Evolutionary conservation across 306 rosid species (phyloP).

Genomic region (Comarum palustre): DNA sequence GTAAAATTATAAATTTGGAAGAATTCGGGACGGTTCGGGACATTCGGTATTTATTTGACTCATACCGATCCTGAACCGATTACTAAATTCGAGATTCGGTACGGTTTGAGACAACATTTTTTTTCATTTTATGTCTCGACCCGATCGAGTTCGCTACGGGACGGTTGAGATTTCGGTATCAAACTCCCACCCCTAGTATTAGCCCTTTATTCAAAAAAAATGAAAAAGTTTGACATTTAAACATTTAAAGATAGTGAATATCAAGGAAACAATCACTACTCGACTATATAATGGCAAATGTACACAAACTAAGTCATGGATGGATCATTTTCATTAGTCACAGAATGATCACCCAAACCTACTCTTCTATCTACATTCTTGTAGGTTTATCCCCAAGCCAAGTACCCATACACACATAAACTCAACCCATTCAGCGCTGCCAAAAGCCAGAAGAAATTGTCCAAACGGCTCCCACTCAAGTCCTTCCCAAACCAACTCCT

Average conservation of each 20-base stretch:
- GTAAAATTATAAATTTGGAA: too few species aligned
- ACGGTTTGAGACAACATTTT: too few species aligned
- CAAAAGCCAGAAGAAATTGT: slow-evolving; percentile 79
- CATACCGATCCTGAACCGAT: too few species aligned
- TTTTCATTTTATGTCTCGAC: too few species aligned
- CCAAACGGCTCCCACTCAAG: slow-evolving; percentile 67
- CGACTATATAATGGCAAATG: neutral
- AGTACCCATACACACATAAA: neutral
- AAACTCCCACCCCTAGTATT: too few species aligned
- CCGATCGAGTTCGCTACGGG: too few species aligned
- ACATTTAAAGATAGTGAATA: neutral
- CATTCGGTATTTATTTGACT: too few species aligned
- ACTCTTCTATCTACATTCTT: slow-evolving; percentile 12
- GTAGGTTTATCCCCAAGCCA: slow-evolving; percentile 15
- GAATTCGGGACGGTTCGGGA: too few species aligned
- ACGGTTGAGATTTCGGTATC: too few species aligned
- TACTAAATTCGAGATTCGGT: too few species aligned
- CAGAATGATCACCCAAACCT: neutral
- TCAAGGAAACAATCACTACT: neutral
- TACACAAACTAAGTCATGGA: neutral
- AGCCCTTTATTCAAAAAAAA: too few species aligned
- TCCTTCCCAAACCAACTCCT: slow-evolving; percentile 81
- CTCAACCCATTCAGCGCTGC: slow-evolving; percentile 5
- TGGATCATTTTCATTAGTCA: neutral
- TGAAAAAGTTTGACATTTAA: neutral